Evolutionary conservation across 129 eudicot genomes (phyloP), one percentile per base, ranked within the genome.

Genomic region (Pittosporum tobira): DNA sequence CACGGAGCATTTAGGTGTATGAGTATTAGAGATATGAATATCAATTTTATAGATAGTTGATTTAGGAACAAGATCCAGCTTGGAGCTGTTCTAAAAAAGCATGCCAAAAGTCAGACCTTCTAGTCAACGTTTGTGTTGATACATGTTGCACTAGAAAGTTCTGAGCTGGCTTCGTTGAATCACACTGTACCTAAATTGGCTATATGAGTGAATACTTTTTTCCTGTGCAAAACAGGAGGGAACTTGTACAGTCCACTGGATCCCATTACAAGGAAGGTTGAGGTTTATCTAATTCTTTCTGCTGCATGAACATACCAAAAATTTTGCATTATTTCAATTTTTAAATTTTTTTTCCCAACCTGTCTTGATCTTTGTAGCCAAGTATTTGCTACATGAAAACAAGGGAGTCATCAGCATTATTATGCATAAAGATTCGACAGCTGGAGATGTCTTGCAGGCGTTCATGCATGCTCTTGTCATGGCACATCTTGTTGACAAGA

Each of bases 391-490:
- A 48, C 73, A 78, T 49, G 74, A 79, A 69, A 79, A 70, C 61
- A 79, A 77, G 19, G 87, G 94, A 57, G 57, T 36, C 30, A 48
- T 87, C 73, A 71, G 59, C 65, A 57, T 93, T 68, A 63, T 87
- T 57, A 62, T 79, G 81, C 99, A 93, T 68, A 87, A 74, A 69
- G 91, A 87, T 63, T 93, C 96, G 25, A 64, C 80, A 26, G 77
- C 77, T 27, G 75, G 67, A 46, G 99, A 93, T 70, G 70, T 87
- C 52, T 59, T 93, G 64, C 77, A 72, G 61, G 84, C 94, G 9
- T 87, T 74, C 65, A 52, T 93, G 56, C 99, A 87, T 71, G 96
- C 96, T 53, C 94, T 93, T 72, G 94, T 87, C 56, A 81, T 87
- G 88, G 81, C 81, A 68, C 73, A 79, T 70, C 77, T 83, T 55